A percentile compares a stretch with the other conserved stretches of the same genome.
These are phyloP conservation scores for Fusarium ramigenum DNA, from an alignment of 2,329 filamentous ascomycete species.

Conservation along the genomic window DNA sequence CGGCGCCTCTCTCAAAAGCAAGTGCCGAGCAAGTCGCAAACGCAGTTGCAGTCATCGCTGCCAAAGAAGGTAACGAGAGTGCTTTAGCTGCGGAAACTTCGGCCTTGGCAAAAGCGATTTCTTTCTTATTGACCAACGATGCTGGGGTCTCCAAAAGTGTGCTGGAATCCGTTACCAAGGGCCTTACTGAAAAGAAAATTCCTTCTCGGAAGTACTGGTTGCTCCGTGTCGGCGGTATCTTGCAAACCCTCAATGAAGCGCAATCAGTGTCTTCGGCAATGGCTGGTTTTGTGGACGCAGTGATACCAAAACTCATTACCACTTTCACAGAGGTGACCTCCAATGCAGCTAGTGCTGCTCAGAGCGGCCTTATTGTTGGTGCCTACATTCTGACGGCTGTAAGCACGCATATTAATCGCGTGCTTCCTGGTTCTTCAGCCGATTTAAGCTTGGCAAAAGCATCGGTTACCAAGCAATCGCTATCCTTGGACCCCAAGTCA, in stretches of 20 bases:
- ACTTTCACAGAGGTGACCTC: conserved; percentile 80
- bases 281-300: conserved; percentile 61
- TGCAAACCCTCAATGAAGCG: conserved; percentile 64
- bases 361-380: conserved; percentile 82
- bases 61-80: conserved; percentile 89
- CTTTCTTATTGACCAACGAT: conserved; percentile 68
- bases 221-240: conserved; percentile 74
- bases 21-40: conserved; percentile 73
- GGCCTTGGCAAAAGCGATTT: conserved; percentile 73
- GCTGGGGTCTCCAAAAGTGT: conserved; percentile 71
- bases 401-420: conserved; percentile 62
- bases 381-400: conserved; percentile 80
- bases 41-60: conserved; percentile 72
- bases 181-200: conserved; percentile 84
- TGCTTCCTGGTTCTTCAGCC: conserved; percentile 62
- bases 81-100: conserved; percentile 80
- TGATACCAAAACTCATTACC: conserved; percentile 67
- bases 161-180: conserved; percentile 79
- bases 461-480: conserved; percentile 69
- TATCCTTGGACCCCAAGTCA: conserved; percentile 79
- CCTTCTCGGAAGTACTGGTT: conserved; percentile 83
- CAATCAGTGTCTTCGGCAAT: conserved; percentile 57
- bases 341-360: conserved; percentile 81
- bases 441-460: conserved; percentile 63
- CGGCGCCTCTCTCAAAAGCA: conserved; percentile 66